phyloP scores from a whole-genome alignment of 345 rosid genomes.

The Hibiscus mutabilis region DNA sequence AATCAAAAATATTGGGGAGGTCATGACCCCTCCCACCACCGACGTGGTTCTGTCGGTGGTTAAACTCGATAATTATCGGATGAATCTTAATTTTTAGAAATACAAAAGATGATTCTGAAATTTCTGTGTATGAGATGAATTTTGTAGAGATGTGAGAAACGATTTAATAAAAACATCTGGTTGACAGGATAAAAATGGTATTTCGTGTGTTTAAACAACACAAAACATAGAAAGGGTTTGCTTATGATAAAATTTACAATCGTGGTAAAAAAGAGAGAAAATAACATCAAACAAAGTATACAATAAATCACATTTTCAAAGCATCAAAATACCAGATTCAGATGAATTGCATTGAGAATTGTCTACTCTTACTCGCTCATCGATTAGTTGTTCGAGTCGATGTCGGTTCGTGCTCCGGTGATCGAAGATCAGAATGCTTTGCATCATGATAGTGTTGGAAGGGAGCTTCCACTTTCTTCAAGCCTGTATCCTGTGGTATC shows the following conservation, averaged over 20 bases:
- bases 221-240: background rate
- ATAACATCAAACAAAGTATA: background rate
- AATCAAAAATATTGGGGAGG: too few species aligned
- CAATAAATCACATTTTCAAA: background rate
- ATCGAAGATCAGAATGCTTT: conserved; percentile 37
- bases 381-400: conserved; percentile 16
- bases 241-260: too few species aligned
- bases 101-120: background rate
- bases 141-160: background rate
- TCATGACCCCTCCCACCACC: too few species aligned
- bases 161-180: too few species aligned
- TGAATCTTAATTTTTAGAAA: too few species aligned
- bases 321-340: conserved; percentile 10
- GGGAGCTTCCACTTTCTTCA: conserved; percentile 45
- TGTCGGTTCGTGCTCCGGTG: conserved; percentile 55
- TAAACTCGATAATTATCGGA: too few species aligned
- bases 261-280: background rate
- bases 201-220: background rate
- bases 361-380: background rate
- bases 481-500: conserved; percentile 32
- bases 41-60: too few species aligned
- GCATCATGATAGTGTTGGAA: conserved; percentile 25
- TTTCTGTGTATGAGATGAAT: background rate
- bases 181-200: background rate
- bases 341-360: conserved; percentile 7